phyloP scores from a whole-genome alignment of 192 early-diverging fungal genomes.

The Lobosporangium transversale region DNA sequence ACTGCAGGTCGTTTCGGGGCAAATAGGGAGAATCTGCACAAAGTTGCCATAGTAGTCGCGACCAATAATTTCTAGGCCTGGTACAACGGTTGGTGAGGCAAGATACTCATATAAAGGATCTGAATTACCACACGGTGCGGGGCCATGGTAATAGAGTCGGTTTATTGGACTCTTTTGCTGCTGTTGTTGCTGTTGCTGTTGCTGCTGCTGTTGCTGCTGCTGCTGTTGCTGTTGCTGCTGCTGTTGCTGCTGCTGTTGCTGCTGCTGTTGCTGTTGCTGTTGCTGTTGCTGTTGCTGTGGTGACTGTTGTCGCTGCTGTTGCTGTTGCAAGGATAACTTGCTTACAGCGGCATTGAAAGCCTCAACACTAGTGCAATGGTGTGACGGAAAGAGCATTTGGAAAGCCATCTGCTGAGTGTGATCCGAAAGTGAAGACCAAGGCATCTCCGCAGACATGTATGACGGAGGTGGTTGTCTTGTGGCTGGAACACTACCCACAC shows the following conservation, averaged over 20 bases:
- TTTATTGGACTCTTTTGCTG: not conserved
- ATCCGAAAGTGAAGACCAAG: constrained; percentile 17
- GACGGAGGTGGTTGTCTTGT: not conserved
- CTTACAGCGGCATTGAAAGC: not conserved
- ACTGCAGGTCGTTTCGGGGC: constrained; percentile 45
- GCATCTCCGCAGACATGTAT: constrained; percentile 25
- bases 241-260: not conserved
- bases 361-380: constrained; percentile 7
- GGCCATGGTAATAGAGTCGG: constrained; percentile 30
- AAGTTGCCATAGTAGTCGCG: constrained; percentile 47
- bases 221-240: not conserved
- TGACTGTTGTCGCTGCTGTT: no score
- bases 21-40: constrained; percentile 50
- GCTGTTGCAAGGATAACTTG: no score
- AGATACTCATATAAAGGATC: constrained; percentile 46
- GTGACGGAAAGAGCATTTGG: constrained; percentile 5
- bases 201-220: not conserved
- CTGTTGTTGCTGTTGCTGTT: constrained; percentile 1
- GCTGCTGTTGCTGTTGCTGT: constrained; percentile 6
- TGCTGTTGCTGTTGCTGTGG: no score
- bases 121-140: constrained; percentile 46
- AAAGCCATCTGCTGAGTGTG: constrained; percentile 9
- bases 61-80: constrained; percentile 48
- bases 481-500: constrained; percentile 18
- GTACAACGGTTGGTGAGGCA: constrained; percentile 40